Conservation (phyloP, 495 filamentous ascomycete genomes). For the Tuber aestivum region DNA sequence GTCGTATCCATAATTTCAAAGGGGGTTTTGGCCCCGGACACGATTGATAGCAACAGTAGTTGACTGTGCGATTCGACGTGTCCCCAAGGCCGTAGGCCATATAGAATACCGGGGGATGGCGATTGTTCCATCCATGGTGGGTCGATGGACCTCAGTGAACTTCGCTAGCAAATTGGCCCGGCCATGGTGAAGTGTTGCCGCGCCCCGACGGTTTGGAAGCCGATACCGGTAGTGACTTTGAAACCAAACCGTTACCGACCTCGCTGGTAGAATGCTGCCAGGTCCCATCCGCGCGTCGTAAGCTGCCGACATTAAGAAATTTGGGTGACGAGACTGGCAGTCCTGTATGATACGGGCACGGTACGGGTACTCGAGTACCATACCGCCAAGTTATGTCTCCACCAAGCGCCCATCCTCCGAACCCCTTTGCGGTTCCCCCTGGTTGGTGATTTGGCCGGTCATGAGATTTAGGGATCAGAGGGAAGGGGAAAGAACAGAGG, state of each 20-base stretch:
- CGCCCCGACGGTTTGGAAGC: neutral
- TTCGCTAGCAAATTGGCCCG: neutral
- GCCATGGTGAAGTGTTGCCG: neutral
- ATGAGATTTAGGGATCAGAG: neutral
- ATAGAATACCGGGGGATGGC: neutral
- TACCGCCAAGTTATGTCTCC: neutral
- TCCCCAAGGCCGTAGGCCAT: neutral
- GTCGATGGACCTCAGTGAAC: neutral
- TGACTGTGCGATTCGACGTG: neutral
- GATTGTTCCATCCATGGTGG: neutral
- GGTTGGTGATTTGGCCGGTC: neutral
- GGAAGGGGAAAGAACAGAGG: neutral
- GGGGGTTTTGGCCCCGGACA: neutral
- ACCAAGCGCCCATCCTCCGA: neutral
- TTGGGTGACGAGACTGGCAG: neutral
- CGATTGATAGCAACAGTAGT: neutral
- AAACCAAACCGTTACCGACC: neutral
- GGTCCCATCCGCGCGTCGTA: neutral
- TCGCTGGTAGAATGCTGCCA: neutral
- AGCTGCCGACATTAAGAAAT: neutral
- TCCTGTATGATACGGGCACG: too few species aligned
- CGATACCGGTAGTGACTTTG: neutral
- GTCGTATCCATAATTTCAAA: neutral
- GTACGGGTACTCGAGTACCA: too few species aligned
- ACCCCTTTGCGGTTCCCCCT: neutral